phyloP scores from a whole-genome alignment of 1,284 basidiomycete species.

The Peniophora sp. region DNA sequence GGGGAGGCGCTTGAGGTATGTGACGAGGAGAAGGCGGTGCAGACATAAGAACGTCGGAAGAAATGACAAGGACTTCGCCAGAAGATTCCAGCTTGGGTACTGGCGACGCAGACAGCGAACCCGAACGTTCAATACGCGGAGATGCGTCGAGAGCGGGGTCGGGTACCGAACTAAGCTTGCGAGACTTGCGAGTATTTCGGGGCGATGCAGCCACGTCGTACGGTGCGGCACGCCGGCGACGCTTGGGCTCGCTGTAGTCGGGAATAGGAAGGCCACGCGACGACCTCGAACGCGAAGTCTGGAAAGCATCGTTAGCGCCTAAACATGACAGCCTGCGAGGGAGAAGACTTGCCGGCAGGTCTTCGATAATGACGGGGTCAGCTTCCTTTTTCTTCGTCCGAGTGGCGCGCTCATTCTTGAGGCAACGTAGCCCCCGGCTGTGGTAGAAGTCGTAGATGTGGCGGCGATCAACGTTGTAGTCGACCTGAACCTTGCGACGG shows the following conservation, averaged over 20 bases:
- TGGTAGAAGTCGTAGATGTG: slow-evolving; percentile 76
- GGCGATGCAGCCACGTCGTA: slow-evolving; percentile 1
- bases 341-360: slow-evolving; percentile 1
- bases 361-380: slow-evolving; percentile 21
- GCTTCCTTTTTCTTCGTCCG: slow-evolving; percentile 12
- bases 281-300: background rate
- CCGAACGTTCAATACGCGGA: no score
- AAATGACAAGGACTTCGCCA: no score
- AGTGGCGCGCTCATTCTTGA: slow-evolving; percentile 14
- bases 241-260: slow-evolving; percentile 4
- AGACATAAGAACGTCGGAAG: no score
- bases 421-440: slow-evolving; percentile 36
- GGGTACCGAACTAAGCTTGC: slow-evolving; percentile 5
- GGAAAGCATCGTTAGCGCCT: background rate
- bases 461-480: slow-evolving; percentile 58
- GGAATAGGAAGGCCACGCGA: background rate
- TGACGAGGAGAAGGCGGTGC: no score
- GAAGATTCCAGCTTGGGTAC: no score
- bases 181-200: slow-evolving; percentile 7
- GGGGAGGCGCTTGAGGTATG: no score
- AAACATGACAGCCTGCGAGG: slow-evolving; percentile 8
- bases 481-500: slow-evolving; percentile 58
- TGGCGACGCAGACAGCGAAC: no score
- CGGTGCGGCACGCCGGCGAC: slow-evolving; percentile 9
- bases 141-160: no score